Evolutionary conservation across 1,284 basidiomycete genomes (phyloP).

Genomic region (Porodaedalea pini): DNA sequence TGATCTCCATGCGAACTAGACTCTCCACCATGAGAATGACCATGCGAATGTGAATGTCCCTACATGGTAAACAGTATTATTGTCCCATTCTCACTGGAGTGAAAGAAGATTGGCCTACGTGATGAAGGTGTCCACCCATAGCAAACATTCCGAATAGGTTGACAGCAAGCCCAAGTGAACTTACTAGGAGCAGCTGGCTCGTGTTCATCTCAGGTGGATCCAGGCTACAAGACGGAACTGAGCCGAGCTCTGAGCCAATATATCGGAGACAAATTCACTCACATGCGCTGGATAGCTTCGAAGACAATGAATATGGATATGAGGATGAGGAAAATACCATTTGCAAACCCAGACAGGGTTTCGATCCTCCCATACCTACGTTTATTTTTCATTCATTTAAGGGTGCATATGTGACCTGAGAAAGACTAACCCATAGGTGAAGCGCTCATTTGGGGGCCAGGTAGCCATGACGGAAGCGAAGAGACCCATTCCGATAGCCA

Average conservation of each 20-base stretch:
- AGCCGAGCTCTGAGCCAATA: not conserved
- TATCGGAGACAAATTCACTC: constrained; percentile 32
- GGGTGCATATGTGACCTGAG: constrained; percentile 8
- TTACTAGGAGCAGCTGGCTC: constrained; percentile 87
- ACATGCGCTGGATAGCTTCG: constrained; percentile 95
- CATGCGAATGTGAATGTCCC: constrained; percentile 43
- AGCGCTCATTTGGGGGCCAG: constrained; percentile 92
- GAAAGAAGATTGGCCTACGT: constrained; percentile 44
- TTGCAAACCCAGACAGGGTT: constrained; percentile 96
- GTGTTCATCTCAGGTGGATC: constrained; percentile 99
- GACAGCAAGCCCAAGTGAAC: constrained; percentile 84
- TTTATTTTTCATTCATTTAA: not conserved
- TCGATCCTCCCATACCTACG: constrained; percentile 94
- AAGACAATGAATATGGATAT: constrained; percentile 99
- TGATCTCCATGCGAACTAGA: constrained; percentile 24
- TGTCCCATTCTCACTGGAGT: not conserved
- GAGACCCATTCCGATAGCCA: constrained; percentile 94
- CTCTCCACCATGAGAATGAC: constrained; percentile 31
- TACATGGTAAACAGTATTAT: constrained; percentile 31
- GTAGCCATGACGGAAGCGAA: constrained; percentile 97
- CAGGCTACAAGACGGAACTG: constrained; percentile 46
- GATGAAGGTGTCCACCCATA: constrained; percentile 93
- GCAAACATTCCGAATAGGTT: constrained; percentile 99
- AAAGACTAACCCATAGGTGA: constrained; percentile 83
- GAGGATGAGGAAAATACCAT: constrained; percentile 93